Evolutionary conservation across 2,329 filamentous ascomycete genomes (phyloP).

Genomic region (Incumbomyces lentus): DNA sequence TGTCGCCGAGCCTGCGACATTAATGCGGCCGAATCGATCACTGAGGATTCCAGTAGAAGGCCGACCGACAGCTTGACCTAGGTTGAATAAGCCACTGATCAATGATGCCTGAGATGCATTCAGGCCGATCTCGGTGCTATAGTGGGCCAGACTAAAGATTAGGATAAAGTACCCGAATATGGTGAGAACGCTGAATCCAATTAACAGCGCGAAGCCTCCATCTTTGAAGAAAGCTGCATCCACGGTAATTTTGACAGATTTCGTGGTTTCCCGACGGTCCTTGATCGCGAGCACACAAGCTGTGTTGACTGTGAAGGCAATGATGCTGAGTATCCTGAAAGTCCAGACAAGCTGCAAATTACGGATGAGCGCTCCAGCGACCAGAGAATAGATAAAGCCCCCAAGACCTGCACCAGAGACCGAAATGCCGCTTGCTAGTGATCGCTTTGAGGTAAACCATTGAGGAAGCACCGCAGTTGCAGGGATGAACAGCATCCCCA

Average conservation of each 20-base stretch:
- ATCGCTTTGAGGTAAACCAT: conserved; percentile 14
- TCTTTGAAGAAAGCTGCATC: conserved; percentile 15
- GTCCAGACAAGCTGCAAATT: conserved; percentile 20
- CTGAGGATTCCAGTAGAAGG: conserved; percentile 36
- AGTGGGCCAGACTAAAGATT: conserved; percentile 40
- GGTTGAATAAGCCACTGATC: conserved; percentile 35
- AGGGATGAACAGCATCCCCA: conserved; percentile 22
- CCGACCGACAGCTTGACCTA: conserved; percentile 38
- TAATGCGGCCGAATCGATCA: conserved; percentile 34
- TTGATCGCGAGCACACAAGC: conserved; percentile 20
- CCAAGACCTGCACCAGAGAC: conserved; percentile 24
- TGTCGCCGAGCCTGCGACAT: conserved; percentile 31
- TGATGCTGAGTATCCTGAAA: conserved; percentile 21
- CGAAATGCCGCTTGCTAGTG: conserved; percentile 10
- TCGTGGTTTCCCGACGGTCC: conserved; percentile 19
- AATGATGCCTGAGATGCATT: conserved; percentile 28
- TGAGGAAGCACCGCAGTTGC: conserved; percentile 18
- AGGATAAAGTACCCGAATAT: conserved; percentile 40
- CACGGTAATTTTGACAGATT: conserved; percentile 17
- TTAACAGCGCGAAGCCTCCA: conserved; percentile 21
- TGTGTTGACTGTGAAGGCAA: conserved; percentile 16
- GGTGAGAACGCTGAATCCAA: conserved; percentile 31
- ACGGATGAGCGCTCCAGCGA: conserved; percentile 20
- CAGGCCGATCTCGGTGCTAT: conserved; percentile 34
- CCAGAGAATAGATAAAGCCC: conserved; percentile 22